Evolutionary conservation across 2,329 filamentous ascomycete species (phyloP).

Genomic region (Alternaria postmessia): DNA sequence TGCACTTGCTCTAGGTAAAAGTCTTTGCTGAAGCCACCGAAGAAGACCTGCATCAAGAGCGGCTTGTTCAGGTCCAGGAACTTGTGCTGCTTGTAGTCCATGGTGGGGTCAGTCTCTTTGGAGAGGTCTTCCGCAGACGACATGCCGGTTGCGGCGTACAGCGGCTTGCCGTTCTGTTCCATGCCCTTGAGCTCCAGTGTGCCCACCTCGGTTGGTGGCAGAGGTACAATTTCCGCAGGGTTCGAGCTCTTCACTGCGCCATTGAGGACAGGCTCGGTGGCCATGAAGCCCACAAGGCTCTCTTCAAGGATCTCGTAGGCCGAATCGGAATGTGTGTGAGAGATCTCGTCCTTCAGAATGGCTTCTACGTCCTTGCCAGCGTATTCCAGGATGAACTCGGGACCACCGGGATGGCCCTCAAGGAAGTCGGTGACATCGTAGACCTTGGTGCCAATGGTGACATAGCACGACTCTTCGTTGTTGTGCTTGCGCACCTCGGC

Average conservation of each 20-base stretch:
- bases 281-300: conserved; percentile 81
- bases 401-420: conserved; percentile 88
- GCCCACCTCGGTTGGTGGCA: conserved; percentile 60
- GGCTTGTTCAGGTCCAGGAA: conserved; percentile 90
- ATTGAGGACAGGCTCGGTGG: conserved; percentile 65
- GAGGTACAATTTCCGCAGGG: conserved; percentile 61
- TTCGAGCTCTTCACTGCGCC: conserved; percentile 57
- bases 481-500: conserved; percentile 85
- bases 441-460: conserved; percentile 87
- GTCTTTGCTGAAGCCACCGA: conserved; percentile 86
- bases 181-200: conserved; percentile 61
- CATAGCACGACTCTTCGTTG: conserved; percentile 84
- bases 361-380: conserved; percentile 84
- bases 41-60: conserved; percentile 87
- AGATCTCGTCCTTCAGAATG: conserved; percentile 82
- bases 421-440: conserved; percentile 95
- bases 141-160: conserved; percentile 80
- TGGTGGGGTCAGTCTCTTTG: conserved; percentile 78
- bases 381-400: conserved; percentile 87
- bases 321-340: conserved; percentile 86
- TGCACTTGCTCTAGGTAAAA: conserved; percentile 98
- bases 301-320: conserved; percentile 98
- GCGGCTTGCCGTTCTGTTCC: conserved; percentile 51
- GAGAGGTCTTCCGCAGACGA: conserved; percentile 85
- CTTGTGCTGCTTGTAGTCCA: conserved; percentile 89